phyloP scores from a whole-genome alignment of 2,329 filamentous ascomycete genomes.

The Raffaelea albimanens region DNA sequence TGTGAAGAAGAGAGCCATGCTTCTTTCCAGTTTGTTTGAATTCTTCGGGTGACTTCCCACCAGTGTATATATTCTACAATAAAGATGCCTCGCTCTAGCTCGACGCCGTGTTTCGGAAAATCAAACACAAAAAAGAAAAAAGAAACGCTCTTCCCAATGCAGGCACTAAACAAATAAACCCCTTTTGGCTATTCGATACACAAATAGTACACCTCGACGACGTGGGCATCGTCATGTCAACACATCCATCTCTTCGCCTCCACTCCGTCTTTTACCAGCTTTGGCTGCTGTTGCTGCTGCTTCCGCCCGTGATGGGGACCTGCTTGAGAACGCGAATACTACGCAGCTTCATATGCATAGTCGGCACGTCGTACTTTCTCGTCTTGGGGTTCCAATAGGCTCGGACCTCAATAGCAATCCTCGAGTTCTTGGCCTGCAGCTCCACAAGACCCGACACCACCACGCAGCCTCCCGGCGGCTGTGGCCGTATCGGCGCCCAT shows the following conservation, averaged over 20 bases:
- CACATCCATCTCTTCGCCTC: no score
- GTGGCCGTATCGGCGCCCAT: conserved; percentile 33
- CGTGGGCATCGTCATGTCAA: no score
- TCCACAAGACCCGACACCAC: conserved; percentile 46
- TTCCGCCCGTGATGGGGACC: conserved; percentile 16
- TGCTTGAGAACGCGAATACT: conserved; percentile 34
- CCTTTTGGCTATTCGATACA: no score
- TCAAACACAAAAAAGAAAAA: no score
- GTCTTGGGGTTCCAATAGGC: conserved; percentile 49
- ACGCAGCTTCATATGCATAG: conserved; percentile 29
- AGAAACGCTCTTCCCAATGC: no score
- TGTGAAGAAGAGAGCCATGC: not conserved
- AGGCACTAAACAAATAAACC: no score
- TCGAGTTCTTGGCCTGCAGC: conserved; percentile 34
- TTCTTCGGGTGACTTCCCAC: no score
- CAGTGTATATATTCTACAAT: no score
- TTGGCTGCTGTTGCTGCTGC: no score
- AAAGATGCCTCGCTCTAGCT: not conserved
- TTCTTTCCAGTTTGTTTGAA: no score
- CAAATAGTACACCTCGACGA: no score
- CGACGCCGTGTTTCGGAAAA: not conserved
- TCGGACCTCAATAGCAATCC: conserved; percentile 39
- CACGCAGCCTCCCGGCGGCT: conserved; percentile 41
- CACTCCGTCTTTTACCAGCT: no score
- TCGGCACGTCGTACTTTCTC: conserved; percentile 30